Conservation (phyloP, 768 basidiomycete species). For the Pleurotus tuber-regium region DNA sequence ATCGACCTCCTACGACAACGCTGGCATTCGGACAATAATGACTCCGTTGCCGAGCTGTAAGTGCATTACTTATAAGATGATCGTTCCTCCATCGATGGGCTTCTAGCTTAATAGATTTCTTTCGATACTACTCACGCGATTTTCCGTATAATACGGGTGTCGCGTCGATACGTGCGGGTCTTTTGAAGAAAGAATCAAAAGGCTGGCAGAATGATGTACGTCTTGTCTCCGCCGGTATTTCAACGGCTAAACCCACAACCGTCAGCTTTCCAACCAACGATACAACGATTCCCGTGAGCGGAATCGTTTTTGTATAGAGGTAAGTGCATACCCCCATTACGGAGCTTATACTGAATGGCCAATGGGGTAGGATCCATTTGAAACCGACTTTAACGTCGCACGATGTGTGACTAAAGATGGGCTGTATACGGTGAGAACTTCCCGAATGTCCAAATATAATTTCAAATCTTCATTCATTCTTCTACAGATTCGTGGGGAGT, state of each 20-base stretch:
- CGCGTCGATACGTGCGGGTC: slow-evolving; percentile 85
- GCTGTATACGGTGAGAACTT: slow-evolving; percentile 84
- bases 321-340: slow-evolving; percentile 28
- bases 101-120: slow-evolving; percentile 90
- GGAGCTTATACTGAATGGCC: not conserved
- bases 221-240: too few relatives aligned
- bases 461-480: too few relatives aligned
- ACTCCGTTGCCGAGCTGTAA: slow-evolving; percentile 90
- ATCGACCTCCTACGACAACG: slow-evolving; percentile 86
- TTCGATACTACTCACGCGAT: slow-evolving; percentile 92
- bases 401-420: slow-evolving; percentile 97
- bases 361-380: slow-evolving; percentile 83
- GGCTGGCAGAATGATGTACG: slow-evolving; percentile 96
- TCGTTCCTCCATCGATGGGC: slow-evolving; percentile 12
- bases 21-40: slow-evolving; percentile 93
- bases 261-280: slow-evolving; percentile 48
- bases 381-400: slow-evolving; percentile 93
- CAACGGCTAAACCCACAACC: too few relatives aligned
- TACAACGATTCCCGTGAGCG: slow-evolving; percentile 79
- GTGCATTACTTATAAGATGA: slow-evolving; percentile 24
- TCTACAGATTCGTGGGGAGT: slow-evolving; percentile 91
- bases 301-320: slow-evolving; percentile 96
- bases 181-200: slow-evolving; percentile 87
- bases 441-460: too few relatives aligned
- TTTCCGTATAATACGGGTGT: slow-evolving; percentile 91